Evolutionary conservation across 2,329 filamentous ascomycete genomes (phyloP), one percentile per base, ranked within the genome.

Genomic region (Trichoderma koningiopsis): DNA sequence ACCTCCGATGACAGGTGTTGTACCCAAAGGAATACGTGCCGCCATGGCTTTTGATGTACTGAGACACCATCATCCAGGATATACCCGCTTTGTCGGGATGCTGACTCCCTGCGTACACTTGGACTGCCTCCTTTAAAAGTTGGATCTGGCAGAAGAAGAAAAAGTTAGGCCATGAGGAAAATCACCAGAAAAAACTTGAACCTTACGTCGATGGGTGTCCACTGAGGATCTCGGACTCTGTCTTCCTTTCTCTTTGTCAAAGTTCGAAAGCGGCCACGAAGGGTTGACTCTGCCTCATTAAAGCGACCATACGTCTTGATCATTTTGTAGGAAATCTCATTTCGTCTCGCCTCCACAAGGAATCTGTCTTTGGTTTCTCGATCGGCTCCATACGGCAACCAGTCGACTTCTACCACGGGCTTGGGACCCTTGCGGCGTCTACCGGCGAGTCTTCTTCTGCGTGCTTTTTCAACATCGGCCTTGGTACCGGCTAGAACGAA

Each of bases 211-310:
- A 81, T 78, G 0, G 82, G 80, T 0, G 77, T 82, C 91, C 91
- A 94, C 69, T 84, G 79, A 0, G 91, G 91, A 77, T 87, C 89
- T 8, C 92, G 83, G 3, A 92, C 86, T 6, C 91, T 83, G 68
- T 87, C 83, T 40, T 85, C 82, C 73, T 87, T 87, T 14, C 80
- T 79, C 80, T 92, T 92, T 8, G 87, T 92, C 73, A 93, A 77
- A 2, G 85, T 87, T 5, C 91, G 83, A 73, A 86, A 88, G 0
- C 91, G 85, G 0, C 92, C 92, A 16, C 92, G 85, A 47, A 94
- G 82, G 0, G 92, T 94, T 13, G 90, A 91, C 78, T 92, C 91
- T 1, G 90, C 88, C 73, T 92, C 89, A 0, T 76, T 78, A 72
- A 90, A 90, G 1, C 82, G 79, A 16, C 89, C 87, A 22, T 79